A percentile compares a stretch with the other conserved stretches of the same genome.
Evolutionary conservation across 1,284 basidiomycete genomes (phyloP).

Genomic region (Marasmius oreades): DNA sequence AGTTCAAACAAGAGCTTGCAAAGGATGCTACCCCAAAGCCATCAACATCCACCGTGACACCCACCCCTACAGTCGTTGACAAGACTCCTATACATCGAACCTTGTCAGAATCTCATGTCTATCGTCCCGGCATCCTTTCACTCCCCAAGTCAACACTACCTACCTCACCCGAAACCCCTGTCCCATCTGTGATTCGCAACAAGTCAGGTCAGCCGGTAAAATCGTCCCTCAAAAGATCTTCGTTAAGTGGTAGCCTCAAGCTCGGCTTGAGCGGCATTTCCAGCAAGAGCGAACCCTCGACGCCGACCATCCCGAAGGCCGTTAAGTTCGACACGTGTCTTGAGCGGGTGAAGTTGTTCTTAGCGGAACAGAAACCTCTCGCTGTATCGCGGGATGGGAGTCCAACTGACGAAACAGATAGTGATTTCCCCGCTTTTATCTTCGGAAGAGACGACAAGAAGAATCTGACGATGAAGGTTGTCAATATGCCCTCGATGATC

Average conservation of each 20-base stretch:
- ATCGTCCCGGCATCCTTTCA: slow-evolving; percentile 8
- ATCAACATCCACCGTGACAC: not conserved
- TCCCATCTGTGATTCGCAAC: slow-evolving; percentile 60
- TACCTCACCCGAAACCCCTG: slow-evolving; percentile 14
- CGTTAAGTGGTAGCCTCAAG: slow-evolving; percentile 41
- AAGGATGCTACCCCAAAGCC: slow-evolving; percentile 25
- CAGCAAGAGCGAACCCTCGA: slow-evolving; percentile 58
- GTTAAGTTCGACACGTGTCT: slow-evolving; percentile 93
- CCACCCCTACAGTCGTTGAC: not conserved
- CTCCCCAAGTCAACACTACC: slow-evolving; percentile 14
- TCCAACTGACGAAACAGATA: slow-evolving; percentile 76
- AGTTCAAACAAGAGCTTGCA: slow-evolving; percentile 9
- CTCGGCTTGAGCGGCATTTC: slow-evolving; percentile 42
- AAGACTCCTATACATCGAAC: not conserved
- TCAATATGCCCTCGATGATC: slow-evolving; percentile 46
- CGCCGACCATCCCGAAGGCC: slow-evolving; percentile 65
- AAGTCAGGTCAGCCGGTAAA: slow-evolving; percentile 93
- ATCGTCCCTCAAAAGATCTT: slow-evolving; percentile 80
- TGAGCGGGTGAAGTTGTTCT: slow-evolving; percentile 91
- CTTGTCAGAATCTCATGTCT: slow-evolving; percentile 1
- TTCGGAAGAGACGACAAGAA: slow-evolving; percentile 44
- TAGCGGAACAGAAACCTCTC: slow-evolving; percentile 89
- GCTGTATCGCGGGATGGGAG: slow-evolving; percentile 91
- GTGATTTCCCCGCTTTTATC: slow-evolving; percentile 63
- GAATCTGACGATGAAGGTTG: slow-evolving; percentile 47